Evolutionary conservation across 1,284 basidiomycete species (phyloP).

Genomic region (Chalciporus sp.): DNA sequence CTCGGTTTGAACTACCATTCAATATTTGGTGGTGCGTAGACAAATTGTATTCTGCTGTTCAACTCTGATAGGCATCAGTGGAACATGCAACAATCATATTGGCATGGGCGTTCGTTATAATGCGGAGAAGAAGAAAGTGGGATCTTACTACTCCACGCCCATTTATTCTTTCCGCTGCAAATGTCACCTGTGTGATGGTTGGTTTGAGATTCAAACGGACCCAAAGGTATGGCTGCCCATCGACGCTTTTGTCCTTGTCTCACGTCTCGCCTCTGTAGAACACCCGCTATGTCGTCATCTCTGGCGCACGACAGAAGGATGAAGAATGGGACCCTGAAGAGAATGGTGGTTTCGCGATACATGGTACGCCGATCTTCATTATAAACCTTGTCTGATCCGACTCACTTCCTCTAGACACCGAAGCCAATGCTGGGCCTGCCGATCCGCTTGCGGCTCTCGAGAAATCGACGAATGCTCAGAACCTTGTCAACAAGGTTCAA

Average conservation of each 20-base stretch:
- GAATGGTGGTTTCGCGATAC: constrained; percentile 89
- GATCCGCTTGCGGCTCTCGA: constrained; percentile 90
- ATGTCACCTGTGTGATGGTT: constrained; percentile 90
- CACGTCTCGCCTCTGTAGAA: constrained; percentile 56
- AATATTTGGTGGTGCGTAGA: constrained; percentile 92
- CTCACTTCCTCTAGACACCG: constrained; percentile 56
- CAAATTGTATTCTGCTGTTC: no score
- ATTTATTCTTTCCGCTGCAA: constrained; percentile 97
- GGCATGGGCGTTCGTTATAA: constrained; percentile 99
- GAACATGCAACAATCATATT: constrained; percentile 90
- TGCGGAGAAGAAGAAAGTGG: constrained; percentile 96
- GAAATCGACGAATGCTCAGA: constrained; percentile 80
- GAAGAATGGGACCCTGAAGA: constrained; percentile 97
- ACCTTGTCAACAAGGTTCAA: constrained; percentile 69
- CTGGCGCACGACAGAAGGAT: constrained; percentile 88
- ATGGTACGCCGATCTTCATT: constrained; percentile 52
- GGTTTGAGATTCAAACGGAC: constrained; percentile 98
- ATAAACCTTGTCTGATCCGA: neutral
- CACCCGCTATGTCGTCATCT: constrained; percentile 90
- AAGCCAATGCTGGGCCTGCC: constrained; percentile 58
- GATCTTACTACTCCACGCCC: constrained; percentile 93
- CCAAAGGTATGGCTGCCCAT: constrained; percentile 68
- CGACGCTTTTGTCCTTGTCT: neutral
- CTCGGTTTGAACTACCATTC: constrained; percentile 93
- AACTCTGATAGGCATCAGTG: constrained; percentile 45